Conservation (phyloP, 2,329 filamentous ascomycete species). For the Hypoxylon rubiginosum region DNA sequence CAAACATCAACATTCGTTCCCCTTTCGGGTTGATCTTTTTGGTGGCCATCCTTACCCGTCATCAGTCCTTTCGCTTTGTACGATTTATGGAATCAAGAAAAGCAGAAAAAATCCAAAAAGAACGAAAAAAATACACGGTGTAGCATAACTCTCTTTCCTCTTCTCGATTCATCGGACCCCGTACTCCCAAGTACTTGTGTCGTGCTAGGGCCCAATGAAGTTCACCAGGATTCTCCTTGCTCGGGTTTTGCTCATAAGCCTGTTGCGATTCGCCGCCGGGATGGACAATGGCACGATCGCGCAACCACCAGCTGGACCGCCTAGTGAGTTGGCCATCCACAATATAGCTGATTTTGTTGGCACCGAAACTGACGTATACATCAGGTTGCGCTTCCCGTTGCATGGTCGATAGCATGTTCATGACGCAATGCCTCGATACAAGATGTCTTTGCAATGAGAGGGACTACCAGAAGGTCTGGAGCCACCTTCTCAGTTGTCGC, state of each 20-base stretch:
- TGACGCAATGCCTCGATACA: conserved; percentile 50
- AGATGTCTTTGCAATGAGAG: conserved; percentile 50
- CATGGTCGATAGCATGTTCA: conserved; percentile 52
- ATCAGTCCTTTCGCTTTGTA: conserved; percentile 46
- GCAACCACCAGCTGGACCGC: conserved; percentile 32
- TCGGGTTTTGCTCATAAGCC: conserved; percentile 36
- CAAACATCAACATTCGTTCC: conserved; percentile 46
- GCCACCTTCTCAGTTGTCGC: background rate
- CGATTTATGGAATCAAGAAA: conserved; percentile 48
- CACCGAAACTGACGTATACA: conserved; percentile 20
- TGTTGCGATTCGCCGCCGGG: conserved; percentile 41
- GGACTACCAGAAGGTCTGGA: conserved; percentile 48
- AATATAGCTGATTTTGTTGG: no score
- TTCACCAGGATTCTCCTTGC: conserved; percentile 33
- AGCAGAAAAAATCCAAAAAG: conserved; percentile 36
- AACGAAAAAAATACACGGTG: conserved; percentile 17
- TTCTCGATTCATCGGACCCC: background rate
- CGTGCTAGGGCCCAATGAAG: conserved; percentile 39
- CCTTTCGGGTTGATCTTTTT: conserved; percentile 46
- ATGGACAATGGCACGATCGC: conserved; percentile 33
- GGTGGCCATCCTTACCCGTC: conserved; percentile 49
- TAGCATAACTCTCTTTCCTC: conserved; percentile 14
- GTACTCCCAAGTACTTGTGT: background rate
- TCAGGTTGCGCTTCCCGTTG: conserved; percentile 50
- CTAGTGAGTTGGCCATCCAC: conserved; percentile 35